Percentiles rank a stretch among this genome's conserved stretches.
Evolutionary conservation across 106 monocot species (phyloP).

Genomic region (Amphibolis antarctica): DNA sequence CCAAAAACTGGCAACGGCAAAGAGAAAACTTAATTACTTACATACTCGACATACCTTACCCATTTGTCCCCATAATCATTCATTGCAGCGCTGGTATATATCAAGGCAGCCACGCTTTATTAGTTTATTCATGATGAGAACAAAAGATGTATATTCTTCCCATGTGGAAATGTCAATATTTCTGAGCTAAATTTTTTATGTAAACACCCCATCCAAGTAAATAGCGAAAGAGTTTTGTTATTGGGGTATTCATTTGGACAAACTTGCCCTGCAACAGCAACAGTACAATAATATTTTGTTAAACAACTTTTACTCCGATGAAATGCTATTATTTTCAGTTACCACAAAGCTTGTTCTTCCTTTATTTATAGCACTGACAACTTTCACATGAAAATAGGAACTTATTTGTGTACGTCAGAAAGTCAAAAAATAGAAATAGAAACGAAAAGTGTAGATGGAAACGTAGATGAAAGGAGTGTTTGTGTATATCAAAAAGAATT

Average conservation of each 20-base stretch:
- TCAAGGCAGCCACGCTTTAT: background rate
- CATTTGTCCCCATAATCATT: constrained; percentile 1
- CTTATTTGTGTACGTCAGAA: too few species aligned
- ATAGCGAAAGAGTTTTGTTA: background rate
- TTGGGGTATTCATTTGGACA: background rate
- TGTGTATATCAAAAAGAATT: too few species aligned
- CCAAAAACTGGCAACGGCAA: background rate
- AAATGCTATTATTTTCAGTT: too few species aligned
- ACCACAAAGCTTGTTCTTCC: too few species aligned
- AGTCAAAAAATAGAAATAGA: too few species aligned
- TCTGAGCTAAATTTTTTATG: constrained; percentile 1
- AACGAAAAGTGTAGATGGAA: too few species aligned
- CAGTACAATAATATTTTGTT: too few species aligned
- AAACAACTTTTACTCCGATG: too few species aligned
- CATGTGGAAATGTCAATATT: constrained; percentile 2
- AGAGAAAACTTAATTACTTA: constrained; percentile 15
- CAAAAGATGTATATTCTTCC: background rate
- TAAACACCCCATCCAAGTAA: constrained; percentile 1
- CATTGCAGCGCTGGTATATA: constrained; percentile 11
- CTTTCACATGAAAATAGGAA: too few species aligned
- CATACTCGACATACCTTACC: background rate
- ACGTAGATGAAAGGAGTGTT: too few species aligned
- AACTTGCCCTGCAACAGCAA: background rate
- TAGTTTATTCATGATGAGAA: background rate
- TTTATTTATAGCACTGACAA: too few species aligned